A percentile compares a stretch with the other conserved stretches of the same genome.
Evolutionary conservation across 2,329 filamentous ascomycete genomes (phyloP).

Genomic region (Lithohypha guttulata): DNA sequence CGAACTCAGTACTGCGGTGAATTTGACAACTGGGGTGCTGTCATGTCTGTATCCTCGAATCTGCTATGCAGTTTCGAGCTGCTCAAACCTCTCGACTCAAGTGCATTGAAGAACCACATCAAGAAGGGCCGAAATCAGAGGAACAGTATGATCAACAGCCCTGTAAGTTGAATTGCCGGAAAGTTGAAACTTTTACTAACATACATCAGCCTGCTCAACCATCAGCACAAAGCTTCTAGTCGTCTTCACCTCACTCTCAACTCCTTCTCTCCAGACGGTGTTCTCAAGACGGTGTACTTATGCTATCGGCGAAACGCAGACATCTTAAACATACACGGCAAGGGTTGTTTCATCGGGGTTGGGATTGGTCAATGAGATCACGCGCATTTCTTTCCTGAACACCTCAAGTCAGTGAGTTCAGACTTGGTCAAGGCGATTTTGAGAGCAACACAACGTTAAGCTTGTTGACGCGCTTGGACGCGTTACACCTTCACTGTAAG

Average conservation of each 20-base stretch:
- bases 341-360: too few relatives aligned
- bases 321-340: too few relatives aligned
- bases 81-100: slow-evolving; percentile 90
- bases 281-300: too few relatives aligned
- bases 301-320: too few relatives aligned
- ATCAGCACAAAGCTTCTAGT: slow-evolving; percentile 35
- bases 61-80: slow-evolving; percentile 94
- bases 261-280: not conserved
- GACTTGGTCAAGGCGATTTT: too few relatives aligned
- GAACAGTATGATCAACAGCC: slow-evolving; percentile 91
- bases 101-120: slow-evolving; percentile 93
- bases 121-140: slow-evolving; percentile 95
- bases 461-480: too few relatives aligned
- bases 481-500: too few relatives aligned
- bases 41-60: slow-evolving; percentile 94
- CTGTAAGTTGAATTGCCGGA: slow-evolving; percentile 50
- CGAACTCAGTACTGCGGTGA: slow-evolving; percentile 77
- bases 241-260: not conserved
- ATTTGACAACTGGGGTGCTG: slow-evolving; percentile 97
- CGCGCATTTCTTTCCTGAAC: too few relatives aligned
- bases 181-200: slow-evolving; percentile 1
- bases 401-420: too few relatives aligned
- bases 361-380: too few relatives aligned
- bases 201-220: slow-evolving; percentile 31
- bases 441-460: too few relatives aligned